A percentile compares a stretch with the other conserved stretches of the same genome.
These are phyloP conservation scores for Erodium trifolium DNA, from an alignment of 441 rosid genomes.

Conservation along the genomic window DNA sequence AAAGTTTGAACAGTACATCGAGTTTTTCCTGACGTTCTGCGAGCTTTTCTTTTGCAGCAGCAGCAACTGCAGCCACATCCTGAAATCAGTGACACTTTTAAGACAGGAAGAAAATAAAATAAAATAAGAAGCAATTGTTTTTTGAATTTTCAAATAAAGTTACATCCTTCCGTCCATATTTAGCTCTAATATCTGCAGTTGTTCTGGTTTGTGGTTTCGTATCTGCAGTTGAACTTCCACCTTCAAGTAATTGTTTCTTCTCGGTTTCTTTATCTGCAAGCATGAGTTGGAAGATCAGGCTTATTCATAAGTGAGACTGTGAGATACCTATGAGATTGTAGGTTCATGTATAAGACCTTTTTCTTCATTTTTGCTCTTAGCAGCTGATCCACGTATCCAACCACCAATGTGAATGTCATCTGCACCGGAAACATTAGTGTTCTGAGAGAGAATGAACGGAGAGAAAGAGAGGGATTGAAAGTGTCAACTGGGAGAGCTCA, in stretches of 20 bases:
- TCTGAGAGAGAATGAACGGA: constrained; percentile 13
- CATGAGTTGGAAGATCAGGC: constrained; percentile 20
- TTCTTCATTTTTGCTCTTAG: constrained; percentile 31
- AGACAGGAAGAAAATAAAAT: constrained; percentile 15
- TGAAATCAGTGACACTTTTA: constrained; percentile 27
- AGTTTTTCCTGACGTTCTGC: constrained; percentile 76
- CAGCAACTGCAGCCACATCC: constrained; percentile 76
- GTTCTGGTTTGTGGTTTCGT: constrained; percentile 61
- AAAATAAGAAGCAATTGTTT: not conserved
- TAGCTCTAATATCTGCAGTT: constrained; percentile 77
- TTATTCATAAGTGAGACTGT: constrained; percentile 5
- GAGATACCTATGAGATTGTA: not conserved
- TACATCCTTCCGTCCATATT: constrained; percentile 72
- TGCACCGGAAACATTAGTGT: constrained; percentile 29
- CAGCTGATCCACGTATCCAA: constrained; percentile 29
- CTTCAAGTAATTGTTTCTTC: constrained; percentile 65
- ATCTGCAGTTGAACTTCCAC: constrained; percentile 35
- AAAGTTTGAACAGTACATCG: constrained; percentile 38
- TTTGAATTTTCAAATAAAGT: constrained; percentile 8
- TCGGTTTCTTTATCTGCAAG: constrained; percentile 46
- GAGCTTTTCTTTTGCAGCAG: constrained; percentile 73
- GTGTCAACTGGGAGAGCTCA: constrained; percentile 4
- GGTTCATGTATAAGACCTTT: constrained; percentile 33
- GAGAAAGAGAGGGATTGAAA: not conserved
- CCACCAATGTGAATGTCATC: constrained; percentile 75